These are phyloP conservation scores for Venturia carpophila DNA, from an alignment of 2,329 filamentous ascomycete genomes.

Conservation along the genomic window DNA sequence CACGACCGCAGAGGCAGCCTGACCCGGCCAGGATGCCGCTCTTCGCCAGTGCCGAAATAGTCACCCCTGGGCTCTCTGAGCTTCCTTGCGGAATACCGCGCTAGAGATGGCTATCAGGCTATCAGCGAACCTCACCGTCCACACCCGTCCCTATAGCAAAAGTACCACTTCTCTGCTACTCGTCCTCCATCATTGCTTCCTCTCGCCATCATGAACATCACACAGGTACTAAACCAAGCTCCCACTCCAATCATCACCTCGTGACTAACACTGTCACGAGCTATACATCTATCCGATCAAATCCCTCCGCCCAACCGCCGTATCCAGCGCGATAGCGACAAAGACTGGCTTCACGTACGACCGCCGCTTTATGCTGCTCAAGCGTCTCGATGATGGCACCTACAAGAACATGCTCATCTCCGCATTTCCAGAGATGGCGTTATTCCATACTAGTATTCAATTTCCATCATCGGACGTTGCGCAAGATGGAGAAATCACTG, in stretches of 20 bases:
- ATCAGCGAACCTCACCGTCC: too few relatives aligned
- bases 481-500: slow-evolving; percentile 29
- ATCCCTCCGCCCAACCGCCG: slow-evolving; percentile 34
- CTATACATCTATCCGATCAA: slow-evolving; percentile 44
- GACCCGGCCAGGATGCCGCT: background rate
- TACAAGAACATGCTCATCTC: slow-evolving; percentile 38
- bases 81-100: background rate
- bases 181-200: background rate
- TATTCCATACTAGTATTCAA: slow-evolving; percentile 35
- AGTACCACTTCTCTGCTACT: background rate
- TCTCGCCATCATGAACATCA: slow-evolving; percentile 27
- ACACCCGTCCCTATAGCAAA: background rate
- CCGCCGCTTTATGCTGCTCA: slow-evolving; percentile 35
- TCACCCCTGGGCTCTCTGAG: background rate
- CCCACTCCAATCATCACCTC: background rate
- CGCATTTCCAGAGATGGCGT: slow-evolving; percentile 33
- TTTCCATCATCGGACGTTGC: slow-evolving; percentile 24
- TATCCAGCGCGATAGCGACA: slow-evolving; percentile 34
- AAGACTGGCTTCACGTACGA: slow-evolving; percentile 40
- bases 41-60: background rate
- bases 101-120: background rate
- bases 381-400: slow-evolving; percentile 29
- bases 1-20: background rate
- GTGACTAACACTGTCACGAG: slow-evolving; percentile 22
- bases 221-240: slow-evolving; percentile 25